Evolutionary conservation across 352 stramenopile species (phyloP).

Genomic region (Phytophthora boehmeriae): DNA sequence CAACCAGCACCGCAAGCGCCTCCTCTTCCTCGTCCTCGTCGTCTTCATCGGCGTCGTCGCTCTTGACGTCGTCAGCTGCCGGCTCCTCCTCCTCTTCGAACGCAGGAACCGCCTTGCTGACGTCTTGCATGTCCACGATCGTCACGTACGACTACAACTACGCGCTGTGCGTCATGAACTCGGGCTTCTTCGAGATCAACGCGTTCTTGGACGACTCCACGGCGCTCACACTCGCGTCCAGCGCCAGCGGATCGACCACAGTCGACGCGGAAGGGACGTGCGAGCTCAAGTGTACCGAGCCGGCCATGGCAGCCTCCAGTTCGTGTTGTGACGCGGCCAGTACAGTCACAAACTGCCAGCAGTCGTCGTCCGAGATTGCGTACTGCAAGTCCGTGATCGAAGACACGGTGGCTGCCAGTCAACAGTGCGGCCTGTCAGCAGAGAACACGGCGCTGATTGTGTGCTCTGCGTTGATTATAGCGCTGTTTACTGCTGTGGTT

Average conservation of each 20-base stretch:
- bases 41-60: slow-evolving; percentile 7
- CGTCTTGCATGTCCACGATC: slow-evolving; percentile 44
- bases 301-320: slow-evolving; percentile 31
- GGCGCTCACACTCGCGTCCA: slow-evolving; percentile 17
- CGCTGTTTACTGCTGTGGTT: slow-evolving; percentile 27
- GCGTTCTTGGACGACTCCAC: slow-evolving; percentile 10
- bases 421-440: slow-evolving; percentile 42
- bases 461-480: slow-evolving; percentile 19
- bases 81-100: slow-evolving; percentile 25
- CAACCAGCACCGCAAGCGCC: background rate
- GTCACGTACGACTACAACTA: slow-evolving; percentile 48
- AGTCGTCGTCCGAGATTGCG: slow-evolving; percentile 25
- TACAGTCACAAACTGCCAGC: slow-evolving; percentile 30
- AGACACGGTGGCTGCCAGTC: slow-evolving; percentile 36
- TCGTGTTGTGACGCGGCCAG: slow-evolving; percentile 44
- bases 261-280: slow-evolving; percentile 31
- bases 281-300: slow-evolving; percentile 36
- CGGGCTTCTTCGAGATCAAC: slow-evolving; percentile 54
- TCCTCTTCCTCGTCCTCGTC: background rate
- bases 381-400: slow-evolving; percentile 54
- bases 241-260: slow-evolving; percentile 9
- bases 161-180: slow-evolving; percentile 70
- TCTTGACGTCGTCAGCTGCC: slow-evolving; percentile 20
- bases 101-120: slow-evolving; percentile 30
- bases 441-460: slow-evolving; percentile 42